Conservation (phyloP, 1,284 basidiomycete species). For the Dichomitus squalens region DNA sequence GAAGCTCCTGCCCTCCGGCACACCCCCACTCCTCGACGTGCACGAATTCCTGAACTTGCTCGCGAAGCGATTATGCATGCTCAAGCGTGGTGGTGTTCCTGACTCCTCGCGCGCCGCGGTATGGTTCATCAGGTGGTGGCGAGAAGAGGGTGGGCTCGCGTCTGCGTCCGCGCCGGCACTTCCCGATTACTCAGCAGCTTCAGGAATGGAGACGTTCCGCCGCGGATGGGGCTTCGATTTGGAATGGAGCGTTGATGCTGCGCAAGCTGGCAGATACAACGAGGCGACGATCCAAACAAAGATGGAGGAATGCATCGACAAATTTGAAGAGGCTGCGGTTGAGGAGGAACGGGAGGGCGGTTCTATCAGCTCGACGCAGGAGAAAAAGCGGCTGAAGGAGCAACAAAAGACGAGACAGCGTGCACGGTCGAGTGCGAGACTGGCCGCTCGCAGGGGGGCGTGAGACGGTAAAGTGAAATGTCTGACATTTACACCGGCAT, state of each 20-base stretch:
- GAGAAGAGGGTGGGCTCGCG: conserved; percentile 63
- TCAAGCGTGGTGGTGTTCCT: conserved; percentile 72
- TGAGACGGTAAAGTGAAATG: neutral
- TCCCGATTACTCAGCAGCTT: conserved; percentile 7
- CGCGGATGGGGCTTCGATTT: conserved; percentile 84
- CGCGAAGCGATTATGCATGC: conserved; percentile 78
- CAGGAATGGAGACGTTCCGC: conserved; percentile 25
- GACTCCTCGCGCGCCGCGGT: conserved; percentile 72
- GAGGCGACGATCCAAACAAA: conserved; percentile 51
- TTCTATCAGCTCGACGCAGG: conserved; percentile 69
- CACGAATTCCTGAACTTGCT: conserved; percentile 69
- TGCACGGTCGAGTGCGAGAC: conserved; percentile 32
- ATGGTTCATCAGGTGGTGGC: conserved; percentile 88
- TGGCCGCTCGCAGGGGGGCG: conserved; percentile 18
- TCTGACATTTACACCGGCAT: no score
- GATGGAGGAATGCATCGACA: conserved; percentile 72
- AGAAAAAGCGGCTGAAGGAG: conserved; percentile 60
- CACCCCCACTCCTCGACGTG: conserved; percentile 61
- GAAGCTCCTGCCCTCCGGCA: conserved; percentile 53
- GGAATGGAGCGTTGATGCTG: conserved; percentile 54
- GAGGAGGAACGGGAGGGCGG: conserved; percentile 54
- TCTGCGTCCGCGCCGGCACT: conserved; percentile 39
- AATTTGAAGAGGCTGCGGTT: conserved; percentile 45
- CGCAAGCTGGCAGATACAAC: conserved; percentile 37
- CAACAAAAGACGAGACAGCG: conserved; percentile 50